Evolutionary conservation across 75 land plant genomes (phyloP).

Genomic region (Picea sitchensis): DNA sequence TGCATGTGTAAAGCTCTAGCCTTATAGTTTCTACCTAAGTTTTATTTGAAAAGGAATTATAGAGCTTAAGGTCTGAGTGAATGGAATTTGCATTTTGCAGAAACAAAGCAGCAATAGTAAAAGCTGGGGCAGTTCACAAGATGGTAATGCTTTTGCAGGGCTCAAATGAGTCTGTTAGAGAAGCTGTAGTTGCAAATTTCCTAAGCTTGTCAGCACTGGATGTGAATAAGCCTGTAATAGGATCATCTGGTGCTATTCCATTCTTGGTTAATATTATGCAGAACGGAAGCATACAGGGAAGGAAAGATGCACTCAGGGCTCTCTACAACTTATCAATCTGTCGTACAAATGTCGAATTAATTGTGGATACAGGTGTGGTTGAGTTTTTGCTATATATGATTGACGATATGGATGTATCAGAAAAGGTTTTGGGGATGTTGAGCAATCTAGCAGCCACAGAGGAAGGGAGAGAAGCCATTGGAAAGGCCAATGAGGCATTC

Average conservation of each 20-base stretch:
- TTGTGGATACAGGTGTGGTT: slow-evolving; percentile 49
- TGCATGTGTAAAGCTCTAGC: not conserved
- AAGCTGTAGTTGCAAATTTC: slow-evolving; percentile 63
- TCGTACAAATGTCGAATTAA: slow-evolving; percentile 30
- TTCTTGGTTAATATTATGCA: slow-evolving; percentile 34
- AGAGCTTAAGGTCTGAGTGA: not conserved
- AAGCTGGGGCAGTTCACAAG: slow-evolving; percentile 67
- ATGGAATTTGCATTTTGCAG: slow-evolving; percentile 23
- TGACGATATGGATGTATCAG: slow-evolving; percentile 40
- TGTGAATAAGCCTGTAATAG: slow-evolving; percentile 65
- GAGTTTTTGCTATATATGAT: slow-evolving; percentile 29
- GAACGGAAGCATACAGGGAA: slow-evolving; percentile 18
- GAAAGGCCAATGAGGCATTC: slow-evolving; percentile 25
- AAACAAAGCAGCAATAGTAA: slow-evolving; percentile 85
- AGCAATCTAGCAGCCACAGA: slow-evolving; percentile 58
- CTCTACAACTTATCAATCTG: slow-evolving; percentile 81
- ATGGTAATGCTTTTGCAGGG: slow-evolving; percentile 51
- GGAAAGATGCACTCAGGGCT: slow-evolving; percentile 61
- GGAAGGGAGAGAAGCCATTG: slow-evolving; percentile 60
- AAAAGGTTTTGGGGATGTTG: slow-evolving; percentile 51
- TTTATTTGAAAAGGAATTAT: not conserved
- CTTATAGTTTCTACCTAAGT: not conserved
- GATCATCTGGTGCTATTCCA: slow-evolving; percentile 64
- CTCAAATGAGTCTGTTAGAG: slow-evolving; percentile 21
- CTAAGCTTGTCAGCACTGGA: slow-evolving; percentile 73